A percentile compares a stretch with the other conserved stretches of the same genome.
phyloP scores from a whole-genome alignment of 2,329 filamentous ascomycete genomes.

The Amauroascus verrucosus region DNA sequence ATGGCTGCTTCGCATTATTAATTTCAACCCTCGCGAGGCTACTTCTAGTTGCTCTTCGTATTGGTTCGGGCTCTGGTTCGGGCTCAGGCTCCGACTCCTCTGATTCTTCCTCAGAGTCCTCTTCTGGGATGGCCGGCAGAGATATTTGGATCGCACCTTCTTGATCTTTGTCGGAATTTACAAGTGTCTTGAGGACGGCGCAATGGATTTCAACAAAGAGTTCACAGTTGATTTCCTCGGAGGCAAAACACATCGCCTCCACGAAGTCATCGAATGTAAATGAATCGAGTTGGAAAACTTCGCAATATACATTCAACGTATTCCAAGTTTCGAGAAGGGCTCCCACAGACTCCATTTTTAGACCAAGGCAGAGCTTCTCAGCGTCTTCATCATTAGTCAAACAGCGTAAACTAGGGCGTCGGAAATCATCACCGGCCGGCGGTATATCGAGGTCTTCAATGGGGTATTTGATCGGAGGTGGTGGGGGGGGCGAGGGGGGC shows the following conservation, averaged over 20 bases:
- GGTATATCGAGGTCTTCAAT: conserved; percentile 85
- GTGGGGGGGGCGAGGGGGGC: conserved; percentile 35
- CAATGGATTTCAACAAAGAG: conserved; percentile 87
- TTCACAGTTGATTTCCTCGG: conserved; percentile 64
- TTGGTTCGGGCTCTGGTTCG: conserved; percentile 61
- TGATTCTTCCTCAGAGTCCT: conserved; percentile 57
- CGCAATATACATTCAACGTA: conserved; percentile 94
- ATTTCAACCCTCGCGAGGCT: conserved; percentile 74
- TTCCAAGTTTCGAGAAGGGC: conserved; percentile 86
- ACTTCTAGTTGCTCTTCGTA: conserved; percentile 67
- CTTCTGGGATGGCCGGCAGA: conserved; percentile 63
- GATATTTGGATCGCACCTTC: conserved; percentile 70
- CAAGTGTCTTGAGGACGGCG: conserved; percentile 74
- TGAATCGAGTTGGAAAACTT: conserved; percentile 86
- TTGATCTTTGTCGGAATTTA: conserved; percentile 58
- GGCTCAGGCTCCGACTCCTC: conserved; percentile 50
- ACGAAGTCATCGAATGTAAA: conserved; percentile 97
- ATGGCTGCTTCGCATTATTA: conserved; percentile 54
- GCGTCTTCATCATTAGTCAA: conserved; percentile 56
- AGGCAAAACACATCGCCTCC: conserved; percentile 71
- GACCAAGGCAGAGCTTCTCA: conserved; percentile 41
- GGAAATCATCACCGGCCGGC: conserved; percentile 47
- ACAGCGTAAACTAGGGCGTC: conserved; percentile 68
- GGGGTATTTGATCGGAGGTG: conserved; percentile 76
- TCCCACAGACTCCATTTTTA: conserved; percentile 78